Evolutionary conservation across 2,329 filamentous ascomycete species (phyloP).

Genomic region (Pseudopyrenochaeta lycopersici): DNA sequence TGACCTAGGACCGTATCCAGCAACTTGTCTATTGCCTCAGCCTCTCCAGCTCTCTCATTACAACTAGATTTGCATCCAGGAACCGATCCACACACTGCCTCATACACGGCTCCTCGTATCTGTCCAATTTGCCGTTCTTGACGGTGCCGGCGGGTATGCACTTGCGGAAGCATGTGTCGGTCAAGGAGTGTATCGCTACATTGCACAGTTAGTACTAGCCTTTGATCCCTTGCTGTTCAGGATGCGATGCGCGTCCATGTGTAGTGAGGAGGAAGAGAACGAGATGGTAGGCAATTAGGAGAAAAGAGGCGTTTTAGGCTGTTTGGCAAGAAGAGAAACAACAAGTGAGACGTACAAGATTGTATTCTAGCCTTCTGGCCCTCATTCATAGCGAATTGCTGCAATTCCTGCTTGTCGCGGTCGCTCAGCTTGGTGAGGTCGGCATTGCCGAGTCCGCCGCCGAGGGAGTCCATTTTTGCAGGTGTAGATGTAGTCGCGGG

Average conservation of each 20-base stretch:
- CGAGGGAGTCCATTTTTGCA: conserved; percentile 41
- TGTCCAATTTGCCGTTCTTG: conserved; percentile 75
- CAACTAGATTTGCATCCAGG: conserved; percentile 84
- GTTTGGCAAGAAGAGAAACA: neutral
- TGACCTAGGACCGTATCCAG: neutral
- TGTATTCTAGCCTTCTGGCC: conserved; percentile 81
- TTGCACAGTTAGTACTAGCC: conserved; percentile 50
- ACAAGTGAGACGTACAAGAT: conserved; percentile 44
- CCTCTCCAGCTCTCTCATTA: conserved; percentile 83
- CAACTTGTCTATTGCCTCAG: conserved; percentile 48
- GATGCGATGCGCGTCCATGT: neutral
- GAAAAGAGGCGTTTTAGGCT: neutral
- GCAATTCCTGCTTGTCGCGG: conserved; percentile 85
- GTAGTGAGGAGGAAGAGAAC: neutral
- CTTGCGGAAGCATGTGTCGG: conserved; percentile 92
- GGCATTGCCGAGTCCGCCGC: conserved; percentile 59
- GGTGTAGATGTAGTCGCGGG: conserved; percentile 5
- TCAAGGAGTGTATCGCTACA: conserved; percentile 70
- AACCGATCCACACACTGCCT: conserved; percentile 94
- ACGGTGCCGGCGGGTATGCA: conserved; percentile 81
- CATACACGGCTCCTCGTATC: conserved; percentile 81
- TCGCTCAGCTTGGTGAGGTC: conserved; percentile 80
- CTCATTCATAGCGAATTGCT: conserved; percentile 85
- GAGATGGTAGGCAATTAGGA: neutral
- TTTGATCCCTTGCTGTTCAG: too few relatives aligned